A percentile compares a stretch with the other conserved stretches of the same genome.
Evolutionary conservation across 768 basidiomycete genomes (phyloP).

Genomic region (Auricularia heimuer): DNA sequence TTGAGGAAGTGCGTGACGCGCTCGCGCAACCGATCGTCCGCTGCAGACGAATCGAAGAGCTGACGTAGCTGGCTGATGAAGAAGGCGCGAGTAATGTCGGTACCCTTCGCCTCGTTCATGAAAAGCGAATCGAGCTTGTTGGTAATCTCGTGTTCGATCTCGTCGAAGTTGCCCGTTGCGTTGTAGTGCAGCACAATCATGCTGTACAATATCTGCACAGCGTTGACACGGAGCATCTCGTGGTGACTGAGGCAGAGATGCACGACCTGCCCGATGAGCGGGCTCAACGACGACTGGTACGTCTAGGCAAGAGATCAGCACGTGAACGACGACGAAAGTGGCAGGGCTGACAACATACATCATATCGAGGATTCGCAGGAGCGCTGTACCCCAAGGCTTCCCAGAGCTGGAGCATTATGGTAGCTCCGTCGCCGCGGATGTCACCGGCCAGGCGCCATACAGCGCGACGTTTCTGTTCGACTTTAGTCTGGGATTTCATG

Average conservation of each 20-base stretch:
- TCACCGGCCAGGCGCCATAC: constrained; percentile 96
- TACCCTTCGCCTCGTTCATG: constrained; percentile 86
- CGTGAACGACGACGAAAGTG: constrained; percentile 4
- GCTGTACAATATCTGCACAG: constrained; percentile 85
- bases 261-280: constrained; percentile 82
- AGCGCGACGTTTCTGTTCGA: constrained; percentile 74
- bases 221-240: constrained; percentile 81
- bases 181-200: constrained; percentile 94
- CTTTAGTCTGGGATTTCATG: not conserved
- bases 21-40: constrained; percentile 69
- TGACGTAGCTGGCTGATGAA: constrained; percentile 85
- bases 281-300: constrained; percentile 73
- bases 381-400: constrained; percentile 62
- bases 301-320: constrained; percentile 37
- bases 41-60: constrained; percentile 76
- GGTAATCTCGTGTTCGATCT: constrained; percentile 87
- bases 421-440: constrained; percentile 83
- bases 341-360: constrained; percentile 43
- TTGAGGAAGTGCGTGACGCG: constrained; percentile 77
- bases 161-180: constrained; percentile 72
- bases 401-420: constrained; percentile 74
- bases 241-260: constrained; percentile 92
- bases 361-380: constrained; percentile 46
- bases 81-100: constrained; percentile 84
- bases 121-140: constrained; percentile 84